phyloP scores from a whole-genome alignment of 208 protist genomes.

The Crithidia bombi region DNA sequence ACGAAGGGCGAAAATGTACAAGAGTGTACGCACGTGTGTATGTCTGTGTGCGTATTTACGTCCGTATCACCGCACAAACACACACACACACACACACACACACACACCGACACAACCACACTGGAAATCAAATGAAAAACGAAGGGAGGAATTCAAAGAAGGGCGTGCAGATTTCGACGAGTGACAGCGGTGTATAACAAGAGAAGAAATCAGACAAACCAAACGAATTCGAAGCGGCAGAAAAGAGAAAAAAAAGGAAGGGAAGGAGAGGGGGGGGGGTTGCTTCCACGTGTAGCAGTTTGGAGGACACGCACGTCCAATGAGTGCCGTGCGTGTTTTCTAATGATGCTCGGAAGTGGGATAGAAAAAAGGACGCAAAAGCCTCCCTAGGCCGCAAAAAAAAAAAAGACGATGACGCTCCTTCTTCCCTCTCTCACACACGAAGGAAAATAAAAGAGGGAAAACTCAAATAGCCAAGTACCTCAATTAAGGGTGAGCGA shows the following conservation, averaged over 20 bases:
- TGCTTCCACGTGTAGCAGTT: not conserved
- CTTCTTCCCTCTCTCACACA: too few relatives aligned
- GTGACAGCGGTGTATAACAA: not conserved
- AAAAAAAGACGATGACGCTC: too few relatives aligned
- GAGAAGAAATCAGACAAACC: not conserved
- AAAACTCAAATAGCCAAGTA: too few relatives aligned
- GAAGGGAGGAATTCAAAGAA: not conserved
- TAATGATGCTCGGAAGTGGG: not conserved
- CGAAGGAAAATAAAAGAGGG: too few relatives aligned
- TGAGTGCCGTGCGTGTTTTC: not conserved
- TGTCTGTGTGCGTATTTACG: too few relatives aligned
- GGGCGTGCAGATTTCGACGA: not conserved
- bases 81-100: too few relatives aligned
- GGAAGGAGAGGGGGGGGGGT: not conserved
- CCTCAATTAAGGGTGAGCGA: too few relatives aligned
- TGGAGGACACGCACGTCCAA: not conserved
- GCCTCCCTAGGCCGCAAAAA: too few relatives aligned
- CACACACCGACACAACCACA: not conserved
- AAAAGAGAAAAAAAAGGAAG: not conserved
- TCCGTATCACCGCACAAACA: too few relatives aligned
- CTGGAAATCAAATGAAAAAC: not conserved
- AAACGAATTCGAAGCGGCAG: too few relatives aligned
- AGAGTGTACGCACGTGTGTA: too few relatives aligned
- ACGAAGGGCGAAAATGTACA: too few relatives aligned
- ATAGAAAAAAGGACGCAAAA: not conserved